phyloP scores from a whole-genome alignment of 371 early-diverging fungal genomes.

The Dichotomocladium elegans region DNA sequence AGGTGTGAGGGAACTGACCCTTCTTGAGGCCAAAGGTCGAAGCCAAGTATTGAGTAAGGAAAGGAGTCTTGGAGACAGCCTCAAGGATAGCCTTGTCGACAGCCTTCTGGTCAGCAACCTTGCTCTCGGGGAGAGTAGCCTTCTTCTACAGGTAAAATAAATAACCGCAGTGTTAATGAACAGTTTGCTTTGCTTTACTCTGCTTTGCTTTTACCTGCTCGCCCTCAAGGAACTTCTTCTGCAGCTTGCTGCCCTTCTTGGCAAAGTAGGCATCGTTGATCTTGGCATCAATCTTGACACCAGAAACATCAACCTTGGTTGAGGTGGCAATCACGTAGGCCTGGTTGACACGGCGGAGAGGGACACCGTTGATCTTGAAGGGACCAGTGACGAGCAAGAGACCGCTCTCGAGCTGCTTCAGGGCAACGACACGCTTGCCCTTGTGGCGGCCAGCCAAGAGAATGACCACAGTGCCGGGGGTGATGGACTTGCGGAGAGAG shows the following conservation, averaged over 20 bases:
- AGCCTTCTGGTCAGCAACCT: slow-evolving; percentile 77
- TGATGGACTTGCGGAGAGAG: slow-evolving; percentile 83
- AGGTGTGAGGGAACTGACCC: slow-evolving; percentile 91
- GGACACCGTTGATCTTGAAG: slow-evolving; percentile 96
- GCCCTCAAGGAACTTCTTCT: slow-evolving; percentile 87
- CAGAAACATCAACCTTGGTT: slow-evolving; percentile 89
- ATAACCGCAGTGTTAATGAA: too few species aligned
- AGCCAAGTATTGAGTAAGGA: slow-evolving; percentile 82
- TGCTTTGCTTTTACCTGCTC: slow-evolving; percentile 38
- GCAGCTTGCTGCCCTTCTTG: slow-evolving; percentile 69
- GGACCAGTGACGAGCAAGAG: slow-evolving; percentile 96
- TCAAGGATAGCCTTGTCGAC: slow-evolving; percentile 81
- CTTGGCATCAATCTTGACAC: slow-evolving; percentile 71
- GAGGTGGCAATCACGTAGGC: slow-evolving; percentile 97
- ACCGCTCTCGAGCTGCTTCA: slow-evolving; percentile 92
- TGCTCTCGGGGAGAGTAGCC: slow-evolving; percentile 56
- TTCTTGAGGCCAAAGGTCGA: slow-evolving; percentile 86
- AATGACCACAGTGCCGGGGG: slow-evolving; percentile 96
- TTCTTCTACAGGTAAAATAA: slow-evolving; percentile 36
- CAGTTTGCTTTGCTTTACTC: too few species aligned
- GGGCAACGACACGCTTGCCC: slow-evolving; percentile 97
- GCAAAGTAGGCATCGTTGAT: slow-evolving; percentile 93
- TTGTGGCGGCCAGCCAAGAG: slow-evolving; percentile 94
- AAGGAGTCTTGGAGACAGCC: slow-evolving; percentile 76
- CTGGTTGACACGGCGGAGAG: slow-evolving; percentile 95